Base-by-base conservation (phyloP, 805 yeast genomes). In the Saturnispora kantuleensis region DNA sequence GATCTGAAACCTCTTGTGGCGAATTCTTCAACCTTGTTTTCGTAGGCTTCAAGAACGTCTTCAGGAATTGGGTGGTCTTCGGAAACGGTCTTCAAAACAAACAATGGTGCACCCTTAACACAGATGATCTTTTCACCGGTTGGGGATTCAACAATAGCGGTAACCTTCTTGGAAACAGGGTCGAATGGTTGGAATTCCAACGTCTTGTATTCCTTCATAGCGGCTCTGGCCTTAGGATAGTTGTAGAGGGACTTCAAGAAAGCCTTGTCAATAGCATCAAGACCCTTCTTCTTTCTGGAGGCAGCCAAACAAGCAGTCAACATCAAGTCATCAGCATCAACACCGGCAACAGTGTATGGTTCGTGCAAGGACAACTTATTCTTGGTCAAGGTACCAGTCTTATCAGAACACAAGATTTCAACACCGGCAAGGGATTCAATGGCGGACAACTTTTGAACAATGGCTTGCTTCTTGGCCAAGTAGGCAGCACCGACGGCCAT, bases 401-500 rank as follows among this genome's bases (percentile, higher is more conserved):
- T 88, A 73, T 88, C 97, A 60, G 96, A 88, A 81, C 97, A 88
- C 68, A 88, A 77, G 70, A 88, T 86, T 74, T 89, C 96, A 64
- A 88, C 96, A 81, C 96, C 96, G 56, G 96, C 97, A 59, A 88
- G 75, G 52, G 96, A 88, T 74, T 88, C 97, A 73, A 88, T 88
- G 56, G 96, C 96, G 68, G 95, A 84, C 63, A 88, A 77, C 68
- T 88, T 88, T 73, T 88, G 96, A 61, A 88, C 97, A 76, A 88
- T 88, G 58, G 96, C 96, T 73, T 86, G 86, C 73, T 87, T 88
- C 79, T 87, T 85, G 62, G 96, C 96, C 65, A 88, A 76, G 83
- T 88, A 86, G 65, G 96, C 96, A 68, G 96, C 97, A 81, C 97
- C 97, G 71, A 89, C 97, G 69, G 97, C 97, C 96, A 88, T 87